These are phyloP conservation scores for Ascoidea rubescens DNA, from an alignment of 805 yeast genomes.

Conservation along the genomic window DNA sequence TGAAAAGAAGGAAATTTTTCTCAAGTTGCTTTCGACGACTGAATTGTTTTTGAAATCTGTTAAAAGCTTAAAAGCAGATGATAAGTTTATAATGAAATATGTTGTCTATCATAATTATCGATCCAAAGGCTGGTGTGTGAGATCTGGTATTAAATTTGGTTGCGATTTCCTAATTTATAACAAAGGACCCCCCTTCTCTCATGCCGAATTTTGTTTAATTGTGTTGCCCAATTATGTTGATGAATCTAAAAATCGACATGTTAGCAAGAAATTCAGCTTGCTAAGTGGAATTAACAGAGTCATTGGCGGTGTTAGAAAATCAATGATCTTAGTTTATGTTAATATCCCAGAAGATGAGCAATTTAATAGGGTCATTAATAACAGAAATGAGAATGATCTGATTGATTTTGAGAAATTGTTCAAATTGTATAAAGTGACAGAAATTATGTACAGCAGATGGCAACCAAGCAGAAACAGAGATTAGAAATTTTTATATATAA, in stretches of 20 bases:
- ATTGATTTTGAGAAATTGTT: conserved; percentile 22
- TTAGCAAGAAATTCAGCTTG: conserved; percentile 37
- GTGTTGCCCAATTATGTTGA: conserved; percentile 26
- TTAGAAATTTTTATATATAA: conserved; percentile 18
- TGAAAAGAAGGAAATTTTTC: conserved; percentile 9
- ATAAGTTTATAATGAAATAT: conserved; percentile 37
- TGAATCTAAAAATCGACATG: conserved; percentile 17
- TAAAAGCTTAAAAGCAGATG: conserved; percentile 15
- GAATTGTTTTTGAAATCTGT: background rate
- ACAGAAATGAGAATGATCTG: conserved; percentile 10
- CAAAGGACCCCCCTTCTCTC: conserved; percentile 91
- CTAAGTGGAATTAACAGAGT: conserved; percentile 64
- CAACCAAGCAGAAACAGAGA: conserved; percentile 75
- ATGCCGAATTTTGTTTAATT: conserved; percentile 73
- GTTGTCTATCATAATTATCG: conserved; percentile 78
- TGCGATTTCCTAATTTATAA: conserved; percentile 72
- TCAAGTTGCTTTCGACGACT: background rate
- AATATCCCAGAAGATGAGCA: conserved; percentile 30
- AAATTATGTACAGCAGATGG: conserved; percentile 70
- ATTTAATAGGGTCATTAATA: conserved; percentile 12
- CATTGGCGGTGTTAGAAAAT: conserved; percentile 76
- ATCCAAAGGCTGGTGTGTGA: conserved; percentile 87
- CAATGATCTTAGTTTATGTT: conserved; percentile 55
- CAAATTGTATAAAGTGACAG: conserved; percentile 37
- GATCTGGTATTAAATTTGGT: conserved; percentile 87